Evolutionary conservation across 805 yeast species (phyloP).

Genomic region (Barnettozyma salicaria): DNA sequence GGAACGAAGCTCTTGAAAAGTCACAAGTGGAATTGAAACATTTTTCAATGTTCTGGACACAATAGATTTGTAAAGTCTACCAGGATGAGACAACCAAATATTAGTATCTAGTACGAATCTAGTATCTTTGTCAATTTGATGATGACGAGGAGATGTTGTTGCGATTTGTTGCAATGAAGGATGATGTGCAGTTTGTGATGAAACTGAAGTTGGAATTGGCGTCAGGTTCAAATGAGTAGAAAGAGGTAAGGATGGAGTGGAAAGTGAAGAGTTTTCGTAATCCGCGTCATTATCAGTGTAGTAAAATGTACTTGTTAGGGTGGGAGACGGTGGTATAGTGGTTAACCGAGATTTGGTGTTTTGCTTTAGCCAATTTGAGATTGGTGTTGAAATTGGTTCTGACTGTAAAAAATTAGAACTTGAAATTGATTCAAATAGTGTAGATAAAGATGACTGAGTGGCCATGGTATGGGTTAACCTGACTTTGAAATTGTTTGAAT

Average conservation of each 20-base stretch:
- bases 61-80: constrained; percentile 64
- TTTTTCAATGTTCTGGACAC: constrained; percentile 48
- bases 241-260: constrained; percentile 12
- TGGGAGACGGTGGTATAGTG: constrained; percentile 15
- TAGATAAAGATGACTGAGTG: not conserved
- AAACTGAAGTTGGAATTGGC: constrained; percentile 7
- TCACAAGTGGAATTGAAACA: constrained; percentile 63
- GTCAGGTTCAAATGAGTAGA: constrained; percentile 11
- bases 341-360: constrained; percentile 5
- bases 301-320: constrained; percentile 7
- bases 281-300: constrained; percentile 18
- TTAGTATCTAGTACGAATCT: constrained; percentile 68
- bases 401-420: constrained; percentile 7
- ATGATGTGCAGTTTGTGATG: constrained; percentile 23
- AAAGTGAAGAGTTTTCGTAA: constrained; percentile 14
- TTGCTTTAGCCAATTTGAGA: constrained; percentile 13
- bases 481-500: constrained; percentile 27
- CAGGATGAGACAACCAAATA: constrained; percentile 78
- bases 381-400: constrained; percentile 8
- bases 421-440: constrained; percentile 8
- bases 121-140: constrained; percentile 28
- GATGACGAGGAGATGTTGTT: constrained; percentile 11
- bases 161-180: constrained; percentile 24
- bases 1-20: constrained; percentile 71
- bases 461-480: constrained; percentile 9